Conservation (phyloP, 1,284 basidiomycete genomes). For the Leccinum pallidistipes region DNA sequence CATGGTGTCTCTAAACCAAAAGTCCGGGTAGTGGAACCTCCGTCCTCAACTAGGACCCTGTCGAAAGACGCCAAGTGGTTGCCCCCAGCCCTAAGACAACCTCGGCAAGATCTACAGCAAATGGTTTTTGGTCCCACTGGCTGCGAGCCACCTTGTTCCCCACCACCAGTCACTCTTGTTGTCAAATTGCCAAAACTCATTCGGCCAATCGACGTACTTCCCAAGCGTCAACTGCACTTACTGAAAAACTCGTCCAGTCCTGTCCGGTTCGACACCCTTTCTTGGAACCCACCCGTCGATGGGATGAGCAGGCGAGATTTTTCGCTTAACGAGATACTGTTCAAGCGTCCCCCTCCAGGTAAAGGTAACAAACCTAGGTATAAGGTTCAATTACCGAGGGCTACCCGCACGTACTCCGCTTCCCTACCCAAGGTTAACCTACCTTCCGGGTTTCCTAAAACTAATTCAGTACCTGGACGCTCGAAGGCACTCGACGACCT, state of each 20-base stretch:
- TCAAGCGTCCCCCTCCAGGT: constrained; percentile 45
- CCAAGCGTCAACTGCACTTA: constrained; percentile 45
- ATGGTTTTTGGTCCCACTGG: constrained; percentile 54
- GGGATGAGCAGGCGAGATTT: constrained; percentile 62
- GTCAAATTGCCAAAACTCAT: constrained; percentile 60
- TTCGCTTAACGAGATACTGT: constrained; percentile 70
- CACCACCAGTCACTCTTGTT: constrained; percentile 48
- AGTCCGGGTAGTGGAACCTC: constrained; percentile 15
- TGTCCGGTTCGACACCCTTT: constrained; percentile 67
- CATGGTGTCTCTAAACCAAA: constrained; percentile 17
- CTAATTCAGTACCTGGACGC: constrained; percentile 43
- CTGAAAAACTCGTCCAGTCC: constrained; percentile 40
- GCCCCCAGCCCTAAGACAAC: constrained; percentile 54
- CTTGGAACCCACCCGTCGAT: constrained; percentile 75
- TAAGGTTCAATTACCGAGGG: constrained; percentile 55
- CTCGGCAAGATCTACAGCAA: constrained; percentile 38
- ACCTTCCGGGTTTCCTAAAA: constrained; percentile 35
- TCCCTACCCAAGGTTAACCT: constrained; percentile 46
- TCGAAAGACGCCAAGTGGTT: constrained; percentile 45
- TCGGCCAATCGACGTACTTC: constrained; percentile 43
- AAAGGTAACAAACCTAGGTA: constrained; percentile 50
- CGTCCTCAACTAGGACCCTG: constrained; percentile 11
- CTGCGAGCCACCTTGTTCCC: constrained; percentile 53
- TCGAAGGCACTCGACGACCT: constrained; percentile 50
- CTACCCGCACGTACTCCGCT: constrained; percentile 11